Percentiles rank a stretch among this genome's conserved stretches.
Evolutionary conservation across 1,284 basidiomycete genomes (phyloP).

Genomic region (Chalciporus piperatoides): DNA sequence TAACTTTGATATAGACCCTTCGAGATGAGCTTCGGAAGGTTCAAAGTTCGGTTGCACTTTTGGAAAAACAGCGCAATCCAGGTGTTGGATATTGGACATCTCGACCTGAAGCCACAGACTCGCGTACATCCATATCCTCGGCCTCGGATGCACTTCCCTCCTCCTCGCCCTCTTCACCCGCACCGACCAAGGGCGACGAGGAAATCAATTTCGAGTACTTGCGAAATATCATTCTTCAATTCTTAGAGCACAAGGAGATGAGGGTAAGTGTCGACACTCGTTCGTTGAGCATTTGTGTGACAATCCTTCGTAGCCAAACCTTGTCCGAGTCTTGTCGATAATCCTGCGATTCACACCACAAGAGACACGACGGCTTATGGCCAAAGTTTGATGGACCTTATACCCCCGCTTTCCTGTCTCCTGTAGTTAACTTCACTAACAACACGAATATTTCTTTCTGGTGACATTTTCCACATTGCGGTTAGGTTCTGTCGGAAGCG

Average conservation of each 20-base stretch:
- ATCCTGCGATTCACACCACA: conserved; percentile 93
- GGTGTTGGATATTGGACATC: conserved; percentile 90
- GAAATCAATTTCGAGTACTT: conserved; percentile 95
- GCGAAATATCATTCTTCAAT: conserved; percentile 91
- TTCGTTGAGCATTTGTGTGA: conserved; percentile 2
- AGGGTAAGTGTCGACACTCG: conserved; percentile 47
- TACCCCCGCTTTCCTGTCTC: not conserved
- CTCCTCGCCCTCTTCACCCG: conserved; percentile 34
- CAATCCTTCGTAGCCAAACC: conserved; percentile 60
- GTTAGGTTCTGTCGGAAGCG: too few relatives aligned
- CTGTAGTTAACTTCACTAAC: not conserved
- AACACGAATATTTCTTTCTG: not conserved
- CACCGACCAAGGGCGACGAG: conserved; percentile 58
- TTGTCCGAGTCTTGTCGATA: conserved; percentile 85
- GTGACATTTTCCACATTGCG: not conserved
- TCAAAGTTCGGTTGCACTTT: conserved; percentile 83
- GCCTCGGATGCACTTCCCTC: conserved; percentile 39
- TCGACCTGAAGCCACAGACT: conserved; percentile 40
- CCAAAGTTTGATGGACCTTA: conserved; percentile 52
- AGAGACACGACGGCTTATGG: conserved; percentile 81
- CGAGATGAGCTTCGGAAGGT: conserved; percentile 92
- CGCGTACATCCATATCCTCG: conserved; percentile 47
- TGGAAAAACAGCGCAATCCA: conserved; percentile 86
- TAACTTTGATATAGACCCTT: conserved; percentile 53
- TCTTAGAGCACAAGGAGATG: conserved; percentile 89